A percentile compares a stretch with the other conserved stretches of the same genome.
phyloP scores from a whole-genome alignment of 306 rosid species.

The Delonix regia region DNA sequence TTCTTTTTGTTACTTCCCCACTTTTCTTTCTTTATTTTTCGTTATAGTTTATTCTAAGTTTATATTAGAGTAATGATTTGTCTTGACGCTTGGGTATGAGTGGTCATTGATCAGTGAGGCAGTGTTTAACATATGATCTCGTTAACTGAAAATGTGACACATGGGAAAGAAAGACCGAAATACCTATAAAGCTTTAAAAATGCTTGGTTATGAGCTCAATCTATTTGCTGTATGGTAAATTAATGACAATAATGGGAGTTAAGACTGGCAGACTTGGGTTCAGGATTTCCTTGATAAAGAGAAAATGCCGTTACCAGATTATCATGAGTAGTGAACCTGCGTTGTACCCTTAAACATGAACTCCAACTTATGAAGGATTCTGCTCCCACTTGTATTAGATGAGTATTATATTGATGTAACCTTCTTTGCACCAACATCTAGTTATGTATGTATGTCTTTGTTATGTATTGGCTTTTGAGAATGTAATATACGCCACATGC shows the following conservation, averaged over 20 bases:
- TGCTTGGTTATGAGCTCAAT: background rate
- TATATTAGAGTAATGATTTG: background rate
- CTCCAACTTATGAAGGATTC: background rate
- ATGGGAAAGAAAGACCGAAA: background rate
- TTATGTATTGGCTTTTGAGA: background rate
- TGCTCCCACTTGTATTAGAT: background rate
- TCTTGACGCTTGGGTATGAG: background rate
- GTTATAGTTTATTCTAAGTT: background rate
- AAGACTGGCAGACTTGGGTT: background rate
- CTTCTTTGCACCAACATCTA: background rate
- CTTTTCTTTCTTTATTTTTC: background rate
- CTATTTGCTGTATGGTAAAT: background rate
- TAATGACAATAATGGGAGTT: background rate
- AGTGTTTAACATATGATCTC: slow-evolving; percentile 1
- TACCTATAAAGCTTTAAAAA: background rate
- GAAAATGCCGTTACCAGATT: background rate
- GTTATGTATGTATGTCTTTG: background rate
- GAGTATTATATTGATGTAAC: too few species aligned
- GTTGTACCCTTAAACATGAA: background rate
- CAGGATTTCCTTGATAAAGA: background rate
- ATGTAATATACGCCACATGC: background rate
- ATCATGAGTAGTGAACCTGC: background rate
- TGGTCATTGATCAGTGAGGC: background rate
- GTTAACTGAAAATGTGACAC: background rate
- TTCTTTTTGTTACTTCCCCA: background rate